Evolutionary conservation across 805 yeast species (phyloP).

Genomic region (Priceomyces fermenticarens): DNA sequence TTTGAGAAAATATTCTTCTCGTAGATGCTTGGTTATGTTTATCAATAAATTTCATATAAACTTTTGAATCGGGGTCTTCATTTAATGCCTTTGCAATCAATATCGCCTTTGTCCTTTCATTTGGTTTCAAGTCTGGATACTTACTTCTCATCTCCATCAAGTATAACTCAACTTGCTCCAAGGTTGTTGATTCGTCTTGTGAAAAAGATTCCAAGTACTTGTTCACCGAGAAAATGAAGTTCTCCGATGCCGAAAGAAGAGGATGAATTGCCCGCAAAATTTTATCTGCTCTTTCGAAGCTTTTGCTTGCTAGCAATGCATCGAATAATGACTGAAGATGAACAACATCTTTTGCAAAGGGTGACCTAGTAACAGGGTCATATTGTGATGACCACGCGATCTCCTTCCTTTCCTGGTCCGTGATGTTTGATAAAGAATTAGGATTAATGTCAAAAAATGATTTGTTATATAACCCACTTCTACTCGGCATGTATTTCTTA

Average conservation of each 20-base stretch:
- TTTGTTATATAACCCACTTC: slow-evolving; percentile 9
- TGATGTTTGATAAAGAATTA: slow-evolving; percentile 3
- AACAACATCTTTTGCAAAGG: slow-evolving; percentile 53
- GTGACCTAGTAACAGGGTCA: slow-evolving; percentile 40
- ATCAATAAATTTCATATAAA: slow-evolving; percentile 12
- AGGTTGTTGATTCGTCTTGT: slow-evolving; percentile 33
- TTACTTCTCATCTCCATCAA: slow-evolving; percentile 26
- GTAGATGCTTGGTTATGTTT: slow-evolving; percentile 9
- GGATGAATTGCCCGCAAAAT: slow-evolving; percentile 62
- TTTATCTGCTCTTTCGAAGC: slow-evolving; percentile 66
- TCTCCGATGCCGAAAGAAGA: slow-evolving; percentile 35
- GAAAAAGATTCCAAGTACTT: slow-evolving; percentile 51
- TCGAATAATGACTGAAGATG: slow-evolving; percentile 77
- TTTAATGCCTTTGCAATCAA: slow-evolving; percentile 42
- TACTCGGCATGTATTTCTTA: slow-evolving; percentile 8
- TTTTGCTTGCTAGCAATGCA: slow-evolving; percentile 66
- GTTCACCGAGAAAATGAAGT: slow-evolving; percentile 66
- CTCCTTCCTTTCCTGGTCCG: slow-evolving; percentile 9
- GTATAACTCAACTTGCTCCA: slow-evolving; percentile 44
- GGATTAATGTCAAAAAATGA: slow-evolving; percentile 9
- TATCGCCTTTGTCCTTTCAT: slow-evolving; percentile 61
- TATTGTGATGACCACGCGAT: slow-evolving; percentile 38
- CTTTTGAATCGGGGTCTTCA: slow-evolving; percentile 4
- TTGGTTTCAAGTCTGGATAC: slow-evolving; percentile 27
- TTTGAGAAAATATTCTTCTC: slow-evolving; percentile 39